A percentile compares a stretch with the other conserved stretches of the same genome.
Conservation (phyloP, 129 eudicot species). For the Oenanthe sinensis region DNA sequence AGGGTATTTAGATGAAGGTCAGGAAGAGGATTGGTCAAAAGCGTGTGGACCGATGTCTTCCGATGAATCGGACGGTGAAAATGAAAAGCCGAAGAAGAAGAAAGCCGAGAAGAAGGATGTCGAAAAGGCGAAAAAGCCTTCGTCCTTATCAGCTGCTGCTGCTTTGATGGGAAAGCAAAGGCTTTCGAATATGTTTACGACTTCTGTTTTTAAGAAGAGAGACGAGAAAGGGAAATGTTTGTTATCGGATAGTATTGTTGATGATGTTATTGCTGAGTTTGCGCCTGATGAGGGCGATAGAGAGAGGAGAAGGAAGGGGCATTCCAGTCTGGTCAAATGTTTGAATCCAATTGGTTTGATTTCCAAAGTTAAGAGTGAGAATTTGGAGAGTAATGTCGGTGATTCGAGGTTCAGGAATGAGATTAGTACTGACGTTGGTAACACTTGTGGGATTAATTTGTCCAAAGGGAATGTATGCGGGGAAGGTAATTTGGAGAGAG, state of each 20-base stretch:
- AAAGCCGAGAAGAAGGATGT: slow-evolving; percentile 49
- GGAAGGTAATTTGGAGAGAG: neutral
- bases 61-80: slow-evolving; percentile 60
- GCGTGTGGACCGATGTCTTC: slow-evolving; percentile 45
- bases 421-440: slow-evolving; percentile 3
- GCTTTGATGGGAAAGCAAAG: slow-evolving; percentile 86
- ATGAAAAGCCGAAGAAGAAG: slow-evolving; percentile 39
- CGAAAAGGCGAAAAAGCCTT: slow-evolving; percentile 35
- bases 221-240: slow-evolving; percentile 26
- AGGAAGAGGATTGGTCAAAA: slow-evolving; percentile 69
- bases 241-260: slow-evolving; percentile 67
- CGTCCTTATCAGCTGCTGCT: slow-evolving; percentile 66
- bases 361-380: slow-evolving; percentile 28
- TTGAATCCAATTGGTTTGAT: neutral
- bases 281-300: slow-evolving; percentile 81
- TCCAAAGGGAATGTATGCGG: neutral
- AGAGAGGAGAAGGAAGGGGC: slow-evolving; percentile 53
- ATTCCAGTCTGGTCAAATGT: slow-evolving; percentile 5
- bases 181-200: slow-evolving; percentile 69
- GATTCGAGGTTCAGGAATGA: slow-evolving; percentile 19
- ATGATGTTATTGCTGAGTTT: slow-evolving; percentile 82
- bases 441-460: slow-evolving; percentile 9
- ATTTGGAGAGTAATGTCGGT: slow-evolving; percentile 10
- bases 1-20: slow-evolving; percentile 79
- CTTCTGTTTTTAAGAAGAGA: slow-evolving; percentile 62